Base-by-base conservation (phyloP, 2,329 filamentous ascomycete species). In the Piedraia hortae region DNA sequence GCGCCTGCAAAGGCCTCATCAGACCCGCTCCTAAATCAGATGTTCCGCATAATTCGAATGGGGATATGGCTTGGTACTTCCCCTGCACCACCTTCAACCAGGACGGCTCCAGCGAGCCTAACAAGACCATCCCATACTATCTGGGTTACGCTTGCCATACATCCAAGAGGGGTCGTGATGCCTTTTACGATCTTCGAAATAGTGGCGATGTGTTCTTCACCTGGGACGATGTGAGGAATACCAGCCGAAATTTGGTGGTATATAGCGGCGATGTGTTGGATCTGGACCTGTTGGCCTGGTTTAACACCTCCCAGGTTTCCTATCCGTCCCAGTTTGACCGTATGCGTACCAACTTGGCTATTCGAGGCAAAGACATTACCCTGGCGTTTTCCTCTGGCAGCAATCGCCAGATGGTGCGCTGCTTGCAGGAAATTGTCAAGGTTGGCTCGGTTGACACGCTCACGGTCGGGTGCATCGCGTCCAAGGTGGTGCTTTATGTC, bases 381-480 rank as follows among this genome's bases (percentile, higher is more conserved):
- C 73, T 80, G 28, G 60, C 73, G 25, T 82, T 90, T 45, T 75
- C 89, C 38, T 66, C 64, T 1, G 56, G 62, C 5, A 48, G 56
- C 2, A 78, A 91, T 38, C 91, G 82, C 53, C 57, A 64, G 32
- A 56, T 82, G 21, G 80, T 73, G 7, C 63, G 77, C 41, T 97
- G 85, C 44, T 64, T 97, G 30, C 65, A 78, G 29, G 68, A 97
- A 38, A 89, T 88, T 31, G 77, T 90, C 58, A 89, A 82, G 45
- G 85, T 97, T 22, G 85, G 85, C 26, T 80, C 72, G 7, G 71
- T 97, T 28, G 88, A 97, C 38, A 93, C 85, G 0, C 80, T 89
- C 36, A 89, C 75, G 4, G 73, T 97, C 21, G 85, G 85, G 9
- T 97, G 85, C 50, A 97, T 97, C 43, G 85, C 85, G 2, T 90